phyloP scores from a whole-genome alignment of 1,284 basidiomycete species.

The Melampsora americana region DNA sequence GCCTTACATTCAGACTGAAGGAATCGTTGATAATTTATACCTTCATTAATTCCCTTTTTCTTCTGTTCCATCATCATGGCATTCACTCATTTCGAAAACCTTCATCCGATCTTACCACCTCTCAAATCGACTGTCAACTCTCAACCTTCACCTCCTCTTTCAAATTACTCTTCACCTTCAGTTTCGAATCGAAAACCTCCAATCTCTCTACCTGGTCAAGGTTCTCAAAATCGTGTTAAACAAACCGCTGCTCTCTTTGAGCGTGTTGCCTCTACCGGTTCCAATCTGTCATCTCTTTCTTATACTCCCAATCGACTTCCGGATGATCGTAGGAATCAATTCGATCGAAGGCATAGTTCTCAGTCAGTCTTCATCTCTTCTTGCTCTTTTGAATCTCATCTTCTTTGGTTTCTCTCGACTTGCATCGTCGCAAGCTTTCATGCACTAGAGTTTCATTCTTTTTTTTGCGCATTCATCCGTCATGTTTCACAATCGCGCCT shows the following conservation, averaged over 20 bases:
- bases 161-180: neutral
- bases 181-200: conserved; percentile 1
- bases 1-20: too few relatives aligned
- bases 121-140: neutral
- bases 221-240: neutral
- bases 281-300: neutral
- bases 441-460: neutral
- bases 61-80: neutral
- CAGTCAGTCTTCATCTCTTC: neutral
- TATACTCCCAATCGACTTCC: neutral
- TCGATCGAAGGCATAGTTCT: neutral
- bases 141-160: neutral
- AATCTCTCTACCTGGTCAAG: neutral
- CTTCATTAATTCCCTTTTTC: neutral
- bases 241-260: conserved; percentile 14
- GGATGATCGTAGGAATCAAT: neutral
- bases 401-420: too few relatives aligned
- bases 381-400: neutral
- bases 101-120: neutral
- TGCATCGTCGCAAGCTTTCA: too few relatives aligned
- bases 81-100: too few relatives aligned
- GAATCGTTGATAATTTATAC: too few relatives aligned
- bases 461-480: neutral
- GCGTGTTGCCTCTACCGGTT: neutral
- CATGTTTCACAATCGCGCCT: neutral